Conservation (phyloP, 495 filamentous ascomycete species). For the Daldinia grandis region DNA sequence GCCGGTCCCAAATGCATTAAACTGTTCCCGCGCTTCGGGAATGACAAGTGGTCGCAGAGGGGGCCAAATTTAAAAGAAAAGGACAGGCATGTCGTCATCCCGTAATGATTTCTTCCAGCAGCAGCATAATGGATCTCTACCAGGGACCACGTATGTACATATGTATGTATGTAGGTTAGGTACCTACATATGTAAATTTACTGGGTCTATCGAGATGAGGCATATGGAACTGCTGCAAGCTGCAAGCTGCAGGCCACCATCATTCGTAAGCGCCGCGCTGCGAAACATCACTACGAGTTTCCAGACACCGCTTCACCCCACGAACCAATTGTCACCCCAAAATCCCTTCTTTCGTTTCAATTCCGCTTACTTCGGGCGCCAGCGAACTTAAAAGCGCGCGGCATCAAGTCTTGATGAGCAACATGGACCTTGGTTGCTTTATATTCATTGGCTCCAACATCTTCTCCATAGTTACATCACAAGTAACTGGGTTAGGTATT, state of each 20-base stretch:
- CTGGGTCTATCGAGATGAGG: constrained; percentile 19
- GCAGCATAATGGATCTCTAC: constrained; percentile 36
- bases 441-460: constrained; percentile 18
- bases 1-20: background rate
- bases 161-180: too few species aligned
- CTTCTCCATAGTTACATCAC: background rate
- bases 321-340: constrained; percentile 18
- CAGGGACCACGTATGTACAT: constrained; percentile 19
- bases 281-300: constrained; percentile 11
- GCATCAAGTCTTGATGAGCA: constrained; percentile 11
- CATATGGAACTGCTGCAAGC: constrained; percentile 4
- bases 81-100: constrained; percentile 30
- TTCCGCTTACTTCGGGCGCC: background rate
- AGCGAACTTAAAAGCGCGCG: constrained; percentile 22
- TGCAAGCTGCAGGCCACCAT: constrained; percentile 12
- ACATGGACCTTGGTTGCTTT: constrained; percentile 4
- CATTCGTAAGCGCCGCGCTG: constrained; percentile 31
- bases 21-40: background rate
- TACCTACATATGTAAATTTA: too few species aligned
- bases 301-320: background rate
- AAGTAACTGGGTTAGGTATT: constrained; percentile 15
- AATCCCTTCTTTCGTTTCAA: background rate
- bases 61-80: constrained; percentile 4
- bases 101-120: constrained; percentile 11
- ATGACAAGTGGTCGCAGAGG: constrained; percentile 13